Conservation (phyloP, 2,329 filamentous ascomycete genomes). For the Emmonsia crescens region DNA sequence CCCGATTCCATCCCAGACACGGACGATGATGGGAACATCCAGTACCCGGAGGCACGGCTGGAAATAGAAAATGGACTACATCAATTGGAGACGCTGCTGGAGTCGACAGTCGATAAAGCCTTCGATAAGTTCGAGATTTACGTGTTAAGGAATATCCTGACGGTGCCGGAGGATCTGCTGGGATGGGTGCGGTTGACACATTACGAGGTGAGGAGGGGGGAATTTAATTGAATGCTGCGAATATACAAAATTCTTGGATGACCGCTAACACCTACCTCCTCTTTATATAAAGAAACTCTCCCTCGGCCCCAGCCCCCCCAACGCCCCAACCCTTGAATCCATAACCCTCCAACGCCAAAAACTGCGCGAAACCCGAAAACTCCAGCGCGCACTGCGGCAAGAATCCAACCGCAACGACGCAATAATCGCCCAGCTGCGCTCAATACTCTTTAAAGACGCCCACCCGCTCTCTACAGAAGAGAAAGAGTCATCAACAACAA, state of each 20-base stretch:
- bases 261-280: not conserved
- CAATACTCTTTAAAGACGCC: conserved; percentile 37
- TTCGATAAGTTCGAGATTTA: conserved; percentile 86
- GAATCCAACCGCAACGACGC: conserved; percentile 64
- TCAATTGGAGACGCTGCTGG: conserved; percentile 71
- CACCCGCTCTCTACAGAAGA: conserved; percentile 8
- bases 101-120: conserved; percentile 70
- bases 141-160: conserved; percentile 73
- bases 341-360: conserved; percentile 63
- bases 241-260: not conserved
- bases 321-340: conserved; percentile 52
- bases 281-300: conserved; percentile 26
- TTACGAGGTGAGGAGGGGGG: conserved; percentile 53
- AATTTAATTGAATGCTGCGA: not conserved
- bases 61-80: conserved; percentile 87
- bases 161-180: conserved; percentile 58
- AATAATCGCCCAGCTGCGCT: conserved; percentile 54
- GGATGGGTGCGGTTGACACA: conserved; percentile 73
- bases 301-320: conserved; percentile 20
- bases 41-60: conserved; percentile 43
- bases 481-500: conserved; percentile 4
- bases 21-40: conserved; percentile 36
- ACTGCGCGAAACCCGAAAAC: conserved; percentile 65
- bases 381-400: conserved; percentile 57
- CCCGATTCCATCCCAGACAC: conserved; percentile 37